Base-by-base conservation (phyloP, 345 rosid species). In the Melaleuca alternifolia region DNA sequence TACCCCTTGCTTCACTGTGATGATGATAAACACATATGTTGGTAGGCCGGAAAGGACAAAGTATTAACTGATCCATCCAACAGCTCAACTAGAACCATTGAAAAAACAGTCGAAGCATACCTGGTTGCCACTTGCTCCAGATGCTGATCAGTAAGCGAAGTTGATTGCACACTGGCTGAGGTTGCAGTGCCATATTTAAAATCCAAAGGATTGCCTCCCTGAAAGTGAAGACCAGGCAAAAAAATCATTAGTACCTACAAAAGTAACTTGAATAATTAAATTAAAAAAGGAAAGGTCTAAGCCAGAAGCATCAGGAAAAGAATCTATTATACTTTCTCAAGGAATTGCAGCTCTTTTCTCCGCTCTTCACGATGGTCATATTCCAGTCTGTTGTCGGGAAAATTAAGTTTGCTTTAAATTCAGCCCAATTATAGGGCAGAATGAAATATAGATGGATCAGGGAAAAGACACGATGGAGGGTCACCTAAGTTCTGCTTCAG, bases 181-280 rank as follows among this genome's bases (percentile, higher is more conserved):
- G 96, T 92, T 87, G 94, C 93, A 90, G 91, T 90, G 82, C 93
- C 94, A 90, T 91, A 91, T 92, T 94, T 97, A 87, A 96, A 97
- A 91, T 97, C 99, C 92, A 97, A 92, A 85, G 99, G 99, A 92
- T 97, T 93, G 85, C 99, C 99, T n/a, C 99, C 99, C 99, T 97
- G 92, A 87, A 89, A 54, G 13, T 33, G 84, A 85, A 87, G 13
- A 51, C 44, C 77, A 88, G 86, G 86, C 56, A 37, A 18, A 37
- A 18, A 10, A 13, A 71, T 71, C 26, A 18, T 71, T 18, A 37
- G 26, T 84, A 51, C 59, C 28, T 53, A 46, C 10, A 54, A 41
- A 54, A 37, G 10, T 18, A 52, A 84, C 71, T 52, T n/a, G 26
- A 56, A 84, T 56, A 52, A 21, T 84, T 57, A 84, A 57, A 13